Conservation (phyloP, 1,139 yeast species). For the Saccharomycopsis hybrid region DNA sequence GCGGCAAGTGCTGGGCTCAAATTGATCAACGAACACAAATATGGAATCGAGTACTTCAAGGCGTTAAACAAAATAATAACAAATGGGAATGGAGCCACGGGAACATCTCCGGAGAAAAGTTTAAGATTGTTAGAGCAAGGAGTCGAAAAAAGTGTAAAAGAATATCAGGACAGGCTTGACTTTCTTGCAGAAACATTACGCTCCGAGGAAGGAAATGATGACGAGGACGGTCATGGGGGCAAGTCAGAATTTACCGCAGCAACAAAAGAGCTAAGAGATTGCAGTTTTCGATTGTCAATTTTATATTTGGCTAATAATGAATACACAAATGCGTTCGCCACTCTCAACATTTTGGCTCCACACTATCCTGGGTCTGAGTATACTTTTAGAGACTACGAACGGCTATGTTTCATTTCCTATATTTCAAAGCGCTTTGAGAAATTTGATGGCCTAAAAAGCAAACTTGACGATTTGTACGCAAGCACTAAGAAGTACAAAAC, state of each 20-base stretch:
- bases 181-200: background rate
- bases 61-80: no score
- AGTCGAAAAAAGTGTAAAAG: conserved; percentile 7
- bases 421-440: conserved; percentile 3
- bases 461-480: background rate
- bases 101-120: background rate
- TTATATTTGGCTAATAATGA: conserved; percentile 10
- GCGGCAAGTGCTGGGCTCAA: conserved; percentile 19
- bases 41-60: conserved; percentile 3
- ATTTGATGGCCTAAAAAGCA: background rate
- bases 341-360: conserved; percentile 4
- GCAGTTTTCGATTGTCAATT: background rate
- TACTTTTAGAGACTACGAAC: conserved; percentile 12
- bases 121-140: conserved; percentile 19
- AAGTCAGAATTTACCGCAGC: background rate
- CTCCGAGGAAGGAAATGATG: background rate
- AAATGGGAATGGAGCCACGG: background rate
- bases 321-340: background rate
- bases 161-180: background rate
- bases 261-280: background rate
- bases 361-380: background rate
- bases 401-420: conserved; percentile 7
- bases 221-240: background rate
- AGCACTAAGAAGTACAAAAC: background rate
- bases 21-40: conserved; percentile 10